These are phyloP conservation scores for Carex cristatella DNA, from an alignment of 176 grass and related monocot genomes.

Conservation along the genomic window DNA sequence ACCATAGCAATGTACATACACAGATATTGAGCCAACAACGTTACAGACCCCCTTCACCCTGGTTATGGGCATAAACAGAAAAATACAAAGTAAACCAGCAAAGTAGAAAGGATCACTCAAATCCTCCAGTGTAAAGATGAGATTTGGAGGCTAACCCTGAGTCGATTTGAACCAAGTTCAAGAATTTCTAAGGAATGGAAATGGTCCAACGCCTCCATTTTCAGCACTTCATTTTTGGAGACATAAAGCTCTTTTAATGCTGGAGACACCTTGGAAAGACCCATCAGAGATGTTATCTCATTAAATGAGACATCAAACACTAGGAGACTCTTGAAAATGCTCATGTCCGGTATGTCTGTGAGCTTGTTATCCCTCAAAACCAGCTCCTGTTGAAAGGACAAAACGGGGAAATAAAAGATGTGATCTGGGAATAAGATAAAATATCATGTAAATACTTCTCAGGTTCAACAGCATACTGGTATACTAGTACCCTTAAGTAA, in stretches of 20 bases:
- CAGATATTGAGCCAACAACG: neutral
- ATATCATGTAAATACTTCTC: neutral
- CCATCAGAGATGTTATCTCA: slow-evolving; percentile 79
- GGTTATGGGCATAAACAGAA: neutral
- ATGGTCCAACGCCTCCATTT: slow-evolving; percentile 88
- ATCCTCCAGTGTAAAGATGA: slow-evolving; percentile 1
- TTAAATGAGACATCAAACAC: slow-evolving; percentile 99
- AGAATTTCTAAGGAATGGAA: slow-evolving; percentile 71
- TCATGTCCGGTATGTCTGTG: slow-evolving; percentile 59
- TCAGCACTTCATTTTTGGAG: slow-evolving; percentile 88
- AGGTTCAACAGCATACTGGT: neutral
- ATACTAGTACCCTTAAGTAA: neutral
- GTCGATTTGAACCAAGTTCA: slow-evolving; percentile 94
- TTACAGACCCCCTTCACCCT: neutral
- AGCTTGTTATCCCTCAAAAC: slow-evolving; percentile 94
- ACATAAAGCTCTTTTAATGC: slow-evolving; percentile 88
- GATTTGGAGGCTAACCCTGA: slow-evolving; percentile 55
- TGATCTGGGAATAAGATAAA: neutral
- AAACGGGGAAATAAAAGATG: neutral
- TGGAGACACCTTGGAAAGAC: slow-evolving; percentile 60
- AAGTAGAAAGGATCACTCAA: neutral
- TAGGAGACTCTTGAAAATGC: slow-evolving; percentile 73
- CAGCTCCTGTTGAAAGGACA: slow-evolving; percentile 57
- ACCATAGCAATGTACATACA: neutral
- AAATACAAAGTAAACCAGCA: neutral